Percentiles rank a stretch among this genome's conserved stretches.
phyloP scores from a whole-genome alignment of 495 filamentous ascomycete genomes.

The Oleoguttula mirabilis region DNA sequence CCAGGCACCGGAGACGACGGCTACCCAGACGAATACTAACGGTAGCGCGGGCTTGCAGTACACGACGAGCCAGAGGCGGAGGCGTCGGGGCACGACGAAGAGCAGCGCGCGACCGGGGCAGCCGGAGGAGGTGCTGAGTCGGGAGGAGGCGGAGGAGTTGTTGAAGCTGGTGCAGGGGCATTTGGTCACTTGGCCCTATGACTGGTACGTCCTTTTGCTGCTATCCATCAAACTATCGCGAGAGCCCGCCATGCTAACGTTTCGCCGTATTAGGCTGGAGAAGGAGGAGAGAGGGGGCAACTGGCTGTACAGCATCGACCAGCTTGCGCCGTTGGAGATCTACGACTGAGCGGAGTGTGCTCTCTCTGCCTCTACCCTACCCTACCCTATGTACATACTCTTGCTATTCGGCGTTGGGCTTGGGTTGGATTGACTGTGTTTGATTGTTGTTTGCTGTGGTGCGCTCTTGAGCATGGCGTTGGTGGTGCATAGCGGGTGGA shows the following conservation, averaged over 20 bases:
- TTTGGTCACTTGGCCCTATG: slow-evolving; percentile 84
- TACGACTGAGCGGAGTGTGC: slow-evolving; percentile 40
- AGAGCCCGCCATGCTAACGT: no score
- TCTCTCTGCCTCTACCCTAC: no score
- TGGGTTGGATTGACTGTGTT: background rate
- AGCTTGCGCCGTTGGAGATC: slow-evolving; percentile 90
- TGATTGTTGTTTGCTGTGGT: background rate
- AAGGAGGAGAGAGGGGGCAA: slow-evolving; percentile 86
- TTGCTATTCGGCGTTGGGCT: background rate
- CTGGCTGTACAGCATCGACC: slow-evolving; percentile 94
- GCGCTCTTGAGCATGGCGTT: slow-evolving; percentile 2
- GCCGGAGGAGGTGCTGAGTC: slow-evolving; percentile 59
- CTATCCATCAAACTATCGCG: no score
- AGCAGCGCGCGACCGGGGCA: slow-evolving; percentile 59
- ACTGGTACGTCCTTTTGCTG: slow-evolving; percentile 49
- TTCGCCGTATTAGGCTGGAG: slow-evolving; percentile 41
- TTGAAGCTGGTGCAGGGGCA: slow-evolving; percentile 75
- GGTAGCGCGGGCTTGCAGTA: slow-evolving; percentile 14
- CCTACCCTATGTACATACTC: no score
- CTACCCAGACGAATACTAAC: slow-evolving; percentile 1
- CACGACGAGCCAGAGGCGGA: slow-evolving; percentile 17
- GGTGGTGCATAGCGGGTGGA: slow-evolving; percentile 3
- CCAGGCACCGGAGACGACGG: slow-evolving; percentile 12
- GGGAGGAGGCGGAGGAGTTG: slow-evolving; percentile 64
- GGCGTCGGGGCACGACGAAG: slow-evolving; percentile 64